These are phyloP conservation scores for Pestalotiopsis sp. DNA, from an alignment of 2,329 filamentous ascomycete genomes.

Conservation along the genomic window DNA sequence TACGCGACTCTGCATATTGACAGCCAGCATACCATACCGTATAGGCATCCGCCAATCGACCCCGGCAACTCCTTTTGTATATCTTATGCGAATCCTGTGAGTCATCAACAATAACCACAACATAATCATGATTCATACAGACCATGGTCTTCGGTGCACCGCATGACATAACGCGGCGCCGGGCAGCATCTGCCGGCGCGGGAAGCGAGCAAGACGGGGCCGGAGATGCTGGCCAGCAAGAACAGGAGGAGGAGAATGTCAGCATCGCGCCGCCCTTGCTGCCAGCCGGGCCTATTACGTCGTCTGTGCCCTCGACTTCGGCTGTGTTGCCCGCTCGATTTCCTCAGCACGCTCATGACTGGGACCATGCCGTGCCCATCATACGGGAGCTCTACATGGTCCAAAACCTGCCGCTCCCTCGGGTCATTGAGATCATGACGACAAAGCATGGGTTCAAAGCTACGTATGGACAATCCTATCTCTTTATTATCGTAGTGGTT, in stretches of 20 bases:
- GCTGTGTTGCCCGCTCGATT: neutral
- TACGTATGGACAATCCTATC: neutral
- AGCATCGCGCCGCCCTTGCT: neutral
- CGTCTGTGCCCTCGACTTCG: neutral
- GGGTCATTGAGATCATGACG: neutral
- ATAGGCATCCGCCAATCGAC: too few species aligned
- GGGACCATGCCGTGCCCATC: neutral
- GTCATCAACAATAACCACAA: neutral
- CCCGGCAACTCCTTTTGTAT: neutral
- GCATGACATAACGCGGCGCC: neutral
- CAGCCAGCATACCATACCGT: too few species aligned
- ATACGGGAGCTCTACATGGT: neutral
- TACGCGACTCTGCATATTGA: too few species aligned
- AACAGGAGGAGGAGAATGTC: neutral
- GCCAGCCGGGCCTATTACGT: neutral
- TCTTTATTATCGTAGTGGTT: neutral
- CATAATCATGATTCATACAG: neutral
- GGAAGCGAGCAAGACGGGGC: neutral
- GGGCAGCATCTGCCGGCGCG: neutral
- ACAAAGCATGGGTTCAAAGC: neutral
- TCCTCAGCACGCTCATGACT: neutral
- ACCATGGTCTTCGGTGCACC: neutral
- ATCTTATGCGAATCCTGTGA: neutral
- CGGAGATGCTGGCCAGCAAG: neutral
- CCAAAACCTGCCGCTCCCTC: neutral